Conservation (phyloP, 441 rosid genomes). For the Iberis amara region DNA sequence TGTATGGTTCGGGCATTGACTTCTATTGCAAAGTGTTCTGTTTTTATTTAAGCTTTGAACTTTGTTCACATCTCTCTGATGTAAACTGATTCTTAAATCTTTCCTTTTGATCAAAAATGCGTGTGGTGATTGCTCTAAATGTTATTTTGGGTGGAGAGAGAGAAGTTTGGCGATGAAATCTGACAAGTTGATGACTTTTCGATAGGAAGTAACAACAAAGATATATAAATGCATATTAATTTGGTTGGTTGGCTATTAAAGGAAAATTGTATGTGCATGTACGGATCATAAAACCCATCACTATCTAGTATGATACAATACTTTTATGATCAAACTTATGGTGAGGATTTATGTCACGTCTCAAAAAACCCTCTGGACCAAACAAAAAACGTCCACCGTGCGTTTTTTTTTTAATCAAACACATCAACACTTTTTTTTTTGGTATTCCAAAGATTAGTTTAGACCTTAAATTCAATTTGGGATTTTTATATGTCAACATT, state of each 20-base stretch:
- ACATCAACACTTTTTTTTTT: no score
- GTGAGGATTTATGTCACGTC: slow-evolving; percentile 31
- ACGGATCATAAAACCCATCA: slow-evolving; percentile 21
- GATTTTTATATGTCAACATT: no score
- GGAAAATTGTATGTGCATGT: slow-evolving; percentile 4
- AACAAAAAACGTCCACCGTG: neutral
- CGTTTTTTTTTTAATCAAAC: no score
- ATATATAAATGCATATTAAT: slow-evolving; percentile 19
- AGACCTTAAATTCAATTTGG: no score
- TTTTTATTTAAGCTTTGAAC: neutral
- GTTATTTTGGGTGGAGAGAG: slow-evolving; percentile 13
- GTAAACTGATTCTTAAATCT: slow-evolving; percentile 1
- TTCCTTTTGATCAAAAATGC: no score
- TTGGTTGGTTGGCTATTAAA: slow-evolving; percentile 25
- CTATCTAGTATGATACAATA: slow-evolving; percentile 15
- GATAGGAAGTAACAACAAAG: slow-evolving; percentile 21
- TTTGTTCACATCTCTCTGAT: slow-evolving; percentile 10
- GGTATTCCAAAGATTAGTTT: no score
- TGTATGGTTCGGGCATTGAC: slow-evolving; percentile 99
- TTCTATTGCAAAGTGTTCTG: slow-evolving; percentile 34
- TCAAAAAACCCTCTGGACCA: slow-evolving; percentile 4
- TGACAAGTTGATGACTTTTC: slow-evolving; percentile 28
- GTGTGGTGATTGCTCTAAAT: slow-evolving; percentile 14
- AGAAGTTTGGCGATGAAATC: slow-evolving; percentile 22
- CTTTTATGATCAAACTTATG: slow-evolving; percentile 23